phyloP scores from a whole-genome alignment of 768 basidiomycete species.

The Pulveroboletus sp. region DNA sequence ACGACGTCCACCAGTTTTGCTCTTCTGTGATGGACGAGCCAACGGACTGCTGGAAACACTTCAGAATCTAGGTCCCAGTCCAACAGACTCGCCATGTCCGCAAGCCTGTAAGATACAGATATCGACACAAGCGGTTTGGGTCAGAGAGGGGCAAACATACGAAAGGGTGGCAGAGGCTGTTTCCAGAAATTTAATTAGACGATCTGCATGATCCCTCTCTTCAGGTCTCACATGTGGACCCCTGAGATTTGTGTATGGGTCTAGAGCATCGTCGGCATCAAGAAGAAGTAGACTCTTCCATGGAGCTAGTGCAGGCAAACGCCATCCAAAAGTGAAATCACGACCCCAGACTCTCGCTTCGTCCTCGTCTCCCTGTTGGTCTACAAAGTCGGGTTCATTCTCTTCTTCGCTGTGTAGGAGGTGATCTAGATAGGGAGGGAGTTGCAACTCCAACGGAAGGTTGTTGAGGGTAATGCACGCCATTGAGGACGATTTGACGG shows the following conservation, averaged over 20 bases:
- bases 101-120: conserved; percentile 42
- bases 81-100: conserved; percentile 73
- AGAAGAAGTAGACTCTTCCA: conserved; percentile 90
- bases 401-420: conserved; percentile 66
- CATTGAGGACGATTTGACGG: conserved; percentile 70
- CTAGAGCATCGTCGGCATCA: conserved; percentile 52
- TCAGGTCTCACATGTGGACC: conserved; percentile 58
- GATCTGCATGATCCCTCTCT: conserved; percentile 63
- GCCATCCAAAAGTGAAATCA: conserved; percentile 68
- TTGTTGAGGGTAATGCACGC: conserved; percentile 76
- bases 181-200: conserved; percentile 71
- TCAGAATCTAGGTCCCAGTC: conserved; percentile 83
- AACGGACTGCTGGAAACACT: conserved; percentile 85
- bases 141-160: conserved; percentile 39
- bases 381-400: conserved; percentile 46
- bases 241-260: conserved; percentile 56
- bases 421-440: conserved; percentile 74
- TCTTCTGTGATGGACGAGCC: conserved; percentile 85
- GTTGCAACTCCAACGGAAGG: conserved; percentile 78
- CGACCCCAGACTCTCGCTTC: conserved; percentile 56
- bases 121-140: neutral
- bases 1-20: conserved; percentile 88
- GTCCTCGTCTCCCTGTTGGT: conserved; percentile 49
- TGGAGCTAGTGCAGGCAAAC: conserved; percentile 67
- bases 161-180: conserved; percentile 69